Evolutionary conservation across 2,329 filamentous ascomycete genomes (phyloP).

Genomic region (Leptographium wingfieldii): DNA sequence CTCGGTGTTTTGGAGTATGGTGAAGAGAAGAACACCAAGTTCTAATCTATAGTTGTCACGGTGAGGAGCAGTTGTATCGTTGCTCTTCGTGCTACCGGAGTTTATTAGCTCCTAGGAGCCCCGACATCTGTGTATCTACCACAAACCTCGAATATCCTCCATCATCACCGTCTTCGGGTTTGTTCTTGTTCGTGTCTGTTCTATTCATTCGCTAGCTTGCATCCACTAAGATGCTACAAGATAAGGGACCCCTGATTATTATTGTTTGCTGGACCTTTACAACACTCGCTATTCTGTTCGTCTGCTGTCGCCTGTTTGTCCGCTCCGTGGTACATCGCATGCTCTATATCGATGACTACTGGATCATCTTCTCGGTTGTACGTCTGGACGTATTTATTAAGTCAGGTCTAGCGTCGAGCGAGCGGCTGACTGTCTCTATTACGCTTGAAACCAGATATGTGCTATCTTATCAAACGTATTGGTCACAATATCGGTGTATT

Average conservation of each 20-base stretch:
- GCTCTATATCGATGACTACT: background rate
- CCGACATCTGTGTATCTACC: background rate
- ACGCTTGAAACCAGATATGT: background rate
- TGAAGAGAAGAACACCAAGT: too few species aligned
- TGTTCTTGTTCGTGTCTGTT: background rate
- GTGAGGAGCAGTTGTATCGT: too few species aligned
- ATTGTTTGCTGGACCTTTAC: constrained; percentile 1
- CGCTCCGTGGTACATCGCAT: background rate
- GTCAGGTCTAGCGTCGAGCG: background rate
- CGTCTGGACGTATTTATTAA: background rate
- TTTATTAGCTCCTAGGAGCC: background rate
- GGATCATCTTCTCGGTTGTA: background rate
- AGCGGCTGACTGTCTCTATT: background rate
- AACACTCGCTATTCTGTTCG: background rate
- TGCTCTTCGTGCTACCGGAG: too few species aligned
- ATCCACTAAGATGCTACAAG: background rate
- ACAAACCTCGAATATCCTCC: background rate
- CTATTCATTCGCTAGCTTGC: background rate
- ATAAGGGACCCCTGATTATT: background rate
- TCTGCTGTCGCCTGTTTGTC: background rate
- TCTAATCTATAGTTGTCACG: too few species aligned
- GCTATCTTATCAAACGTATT: background rate
- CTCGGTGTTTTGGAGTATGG: too few species aligned
- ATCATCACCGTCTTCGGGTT: background rate
- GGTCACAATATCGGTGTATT: background rate